Evolutionary conservation across 805 yeast species (phyloP).

Genomic region (Kluyveromyces starmeri): DNA sequence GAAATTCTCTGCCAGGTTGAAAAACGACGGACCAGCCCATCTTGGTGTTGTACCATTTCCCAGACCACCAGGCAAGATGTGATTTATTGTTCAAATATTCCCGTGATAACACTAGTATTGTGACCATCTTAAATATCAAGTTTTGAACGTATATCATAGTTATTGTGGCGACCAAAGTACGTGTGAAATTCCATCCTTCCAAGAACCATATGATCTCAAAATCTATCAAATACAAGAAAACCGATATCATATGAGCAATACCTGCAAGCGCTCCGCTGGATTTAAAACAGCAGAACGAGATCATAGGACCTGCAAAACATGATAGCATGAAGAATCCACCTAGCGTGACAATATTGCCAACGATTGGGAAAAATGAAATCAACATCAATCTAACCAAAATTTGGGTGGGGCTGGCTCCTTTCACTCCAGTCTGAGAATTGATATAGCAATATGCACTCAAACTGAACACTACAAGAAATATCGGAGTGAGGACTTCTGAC

Average conservation of each 20-base stretch:
- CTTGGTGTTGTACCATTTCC: slow-evolving; percentile 56
- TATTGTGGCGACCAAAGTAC: slow-evolving; percentile 54
- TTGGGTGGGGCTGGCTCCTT: slow-evolving; percentile 39
- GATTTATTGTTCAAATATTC: slow-evolving; percentile 54
- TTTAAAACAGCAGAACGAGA: slow-evolving; percentile 32
- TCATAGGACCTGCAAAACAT: slow-evolving; percentile 40
- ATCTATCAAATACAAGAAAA: slow-evolving; percentile 42
- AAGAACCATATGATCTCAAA: slow-evolving; percentile 59
- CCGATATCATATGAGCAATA: slow-evolving; percentile 44
- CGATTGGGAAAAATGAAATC: slow-evolving; percentile 41
- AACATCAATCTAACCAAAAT: slow-evolving; percentile 55
- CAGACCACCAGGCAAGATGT: slow-evolving; percentile 74
- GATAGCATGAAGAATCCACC: slow-evolving; percentile 36
- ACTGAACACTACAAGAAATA: slow-evolving; percentile 58
- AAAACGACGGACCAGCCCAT: slow-evolving; percentile 52
- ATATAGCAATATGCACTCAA: slow-evolving; percentile 70
- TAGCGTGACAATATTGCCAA: slow-evolving; percentile 29
- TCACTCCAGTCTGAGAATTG: slow-evolving; percentile 82
- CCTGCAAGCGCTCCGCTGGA: slow-evolving; percentile 49
- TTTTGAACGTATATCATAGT: slow-evolving; percentile 48
- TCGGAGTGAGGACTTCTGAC: slow-evolving; percentile 71
- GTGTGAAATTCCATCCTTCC: slow-evolving; percentile 57
- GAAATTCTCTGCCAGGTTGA: slow-evolving; percentile 56
- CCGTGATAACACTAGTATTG: slow-evolving; percentile 44
- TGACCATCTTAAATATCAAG: slow-evolving; percentile 43